Evolutionary conservation across 495 filamentous ascomycete species (phyloP).

Genomic region (Talaromyces thailandensis): DNA sequence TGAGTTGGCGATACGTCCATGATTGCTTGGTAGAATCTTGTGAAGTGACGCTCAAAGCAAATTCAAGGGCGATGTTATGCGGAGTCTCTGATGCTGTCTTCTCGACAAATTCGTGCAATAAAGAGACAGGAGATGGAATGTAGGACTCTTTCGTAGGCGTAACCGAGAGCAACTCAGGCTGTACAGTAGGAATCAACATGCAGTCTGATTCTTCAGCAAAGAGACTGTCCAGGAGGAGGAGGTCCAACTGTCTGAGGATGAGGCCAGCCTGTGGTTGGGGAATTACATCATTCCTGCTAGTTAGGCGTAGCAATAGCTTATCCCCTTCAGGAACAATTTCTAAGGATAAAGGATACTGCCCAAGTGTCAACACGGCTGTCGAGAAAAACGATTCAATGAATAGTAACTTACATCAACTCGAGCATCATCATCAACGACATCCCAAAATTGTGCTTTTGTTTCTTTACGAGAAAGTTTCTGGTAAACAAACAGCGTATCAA

Average conservation of each 20-base stretch:
- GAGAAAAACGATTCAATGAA: slow-evolving; percentile 7
- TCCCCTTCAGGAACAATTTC: slow-evolving; percentile 51
- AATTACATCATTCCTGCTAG: slow-evolving; percentile 49
- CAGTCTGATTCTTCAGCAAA: slow-evolving; percentile 16
- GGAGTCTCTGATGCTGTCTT: slow-evolving; percentile 9
- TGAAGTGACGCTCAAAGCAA: slow-evolving; percentile 7
- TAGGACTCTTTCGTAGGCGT: slow-evolving; percentile 39
- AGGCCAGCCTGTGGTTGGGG: slow-evolving; percentile 50
- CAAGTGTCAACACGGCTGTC: neutral
- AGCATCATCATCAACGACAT: slow-evolving; percentile 43
- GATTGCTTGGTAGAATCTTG: slow-evolving; percentile 6
- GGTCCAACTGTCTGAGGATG: slow-evolving; percentile 24
- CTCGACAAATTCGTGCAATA: slow-evolving; percentile 39
- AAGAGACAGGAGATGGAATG: slow-evolving; percentile 14
- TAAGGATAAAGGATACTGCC: slow-evolving; percentile 58
- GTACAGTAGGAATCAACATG: slow-evolving; percentile 12
- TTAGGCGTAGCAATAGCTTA: slow-evolving; percentile 48
- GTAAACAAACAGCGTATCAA: slow-evolving; percentile 74
- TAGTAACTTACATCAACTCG: slow-evolving; percentile 41
- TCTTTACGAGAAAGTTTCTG: slow-evolving; percentile 43
- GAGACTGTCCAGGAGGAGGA: slow-evolving; percentile 18
- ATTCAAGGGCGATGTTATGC: slow-evolving; percentile 15
- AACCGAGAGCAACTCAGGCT: slow-evolving; percentile 20
- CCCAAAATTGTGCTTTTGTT: slow-evolving; percentile 24
- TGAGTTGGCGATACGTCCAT: slow-evolving; percentile 19